These are phyloP conservation scores for Barbatosphaeria neglecta DNA, from an alignment of 495 filamentous ascomycete species.

Conservation along the genomic window DNA sequence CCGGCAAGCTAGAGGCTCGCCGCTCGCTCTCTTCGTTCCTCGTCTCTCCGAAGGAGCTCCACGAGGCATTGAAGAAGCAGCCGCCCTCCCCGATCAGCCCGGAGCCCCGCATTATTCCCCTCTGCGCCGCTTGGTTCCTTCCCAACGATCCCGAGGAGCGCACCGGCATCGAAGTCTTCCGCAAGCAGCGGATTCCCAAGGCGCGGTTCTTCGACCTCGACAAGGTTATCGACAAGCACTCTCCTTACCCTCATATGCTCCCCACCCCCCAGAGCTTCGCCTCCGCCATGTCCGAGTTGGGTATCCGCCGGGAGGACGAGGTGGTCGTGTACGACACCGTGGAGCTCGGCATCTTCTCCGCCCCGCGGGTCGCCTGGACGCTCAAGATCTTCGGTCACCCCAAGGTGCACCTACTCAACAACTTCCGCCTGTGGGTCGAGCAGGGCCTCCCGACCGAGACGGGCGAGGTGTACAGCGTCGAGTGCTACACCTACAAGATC, in stretches of 20 bases:
- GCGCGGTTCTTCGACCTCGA: slow-evolving; percentile 97
- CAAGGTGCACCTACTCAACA: slow-evolving; percentile 85
- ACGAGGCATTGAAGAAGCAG: slow-evolving; percentile 66
- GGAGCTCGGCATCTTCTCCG: slow-evolving; percentile 85
- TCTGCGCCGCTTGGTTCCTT: slow-evolving; percentile 93
- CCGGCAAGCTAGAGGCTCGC: slow-evolving; percentile 1
- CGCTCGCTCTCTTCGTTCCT: slow-evolving; percentile 65
- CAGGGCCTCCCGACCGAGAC: slow-evolving; percentile 69
- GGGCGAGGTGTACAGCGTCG: slow-evolving; percentile 54
- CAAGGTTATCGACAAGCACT: slow-evolving; percentile 71
- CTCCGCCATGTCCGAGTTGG: slow-evolving; percentile 74
- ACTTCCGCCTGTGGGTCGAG: slow-evolving; percentile 82
- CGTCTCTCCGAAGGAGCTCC: slow-evolving; percentile 72
- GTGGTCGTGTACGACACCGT: slow-evolving; percentile 87
- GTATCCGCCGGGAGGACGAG: slow-evolving; percentile 74
- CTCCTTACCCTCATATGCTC: slow-evolving; percentile 94
- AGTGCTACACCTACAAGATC: slow-evolving; percentile 44
- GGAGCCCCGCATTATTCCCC: slow-evolving; percentile 67
- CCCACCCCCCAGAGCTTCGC: slow-evolving; percentile 71
- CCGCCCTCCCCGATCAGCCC: slow-evolving; percentile 61
- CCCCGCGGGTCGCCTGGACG: slow-evolving; percentile 88
- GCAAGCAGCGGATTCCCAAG: slow-evolving; percentile 63
- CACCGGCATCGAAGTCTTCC: slow-evolving; percentile 66
- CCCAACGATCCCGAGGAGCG: slow-evolving; percentile 68
- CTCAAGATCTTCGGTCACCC: slow-evolving; percentile 80